Conservation (phyloP, 225 moss, liverwort and hornwort genomes). For the Anthoceros angustus region DNA sequence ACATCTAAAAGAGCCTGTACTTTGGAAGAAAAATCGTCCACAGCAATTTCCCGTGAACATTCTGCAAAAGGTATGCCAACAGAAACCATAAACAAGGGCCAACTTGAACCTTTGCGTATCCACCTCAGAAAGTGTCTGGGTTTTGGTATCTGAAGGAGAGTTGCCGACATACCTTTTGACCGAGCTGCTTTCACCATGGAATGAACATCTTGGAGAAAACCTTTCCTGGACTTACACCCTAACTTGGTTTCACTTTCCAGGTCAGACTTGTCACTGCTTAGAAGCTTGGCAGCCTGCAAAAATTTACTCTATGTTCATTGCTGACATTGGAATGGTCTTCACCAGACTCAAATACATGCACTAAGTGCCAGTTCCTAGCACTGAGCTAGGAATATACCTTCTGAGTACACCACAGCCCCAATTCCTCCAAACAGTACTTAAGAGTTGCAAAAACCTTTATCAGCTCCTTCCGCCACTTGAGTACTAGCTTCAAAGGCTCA, state of each 20-base stretch:
- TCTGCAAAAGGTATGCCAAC: constrained; percentile 16
- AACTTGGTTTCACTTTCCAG: constrained; percentile 18
- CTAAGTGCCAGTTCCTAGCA: not conserved
- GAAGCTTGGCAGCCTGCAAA: constrained; percentile 45
- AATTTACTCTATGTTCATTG: not conserved
- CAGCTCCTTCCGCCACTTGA: constrained; percentile 47
- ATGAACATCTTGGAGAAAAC: constrained; percentile 37
- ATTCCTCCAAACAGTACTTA: constrained; percentile 49
- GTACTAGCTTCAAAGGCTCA: constrained; percentile 12
- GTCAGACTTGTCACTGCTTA: constrained; percentile 21
- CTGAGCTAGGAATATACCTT: constrained; percentile 20
- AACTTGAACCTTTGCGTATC: too few relatives aligned
- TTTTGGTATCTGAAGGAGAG: not conserved
- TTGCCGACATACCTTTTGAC: constrained; percentile 26
- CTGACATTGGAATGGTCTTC: not conserved
- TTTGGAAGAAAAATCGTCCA: constrained; percentile 24
- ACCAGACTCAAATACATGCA: not conserved
- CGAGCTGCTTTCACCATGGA: constrained; percentile 20
- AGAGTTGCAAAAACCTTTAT: constrained; percentile 43
- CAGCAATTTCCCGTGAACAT: constrained; percentile 11
- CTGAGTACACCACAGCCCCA: constrained; percentile 65
- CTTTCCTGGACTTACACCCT: constrained; percentile 12
- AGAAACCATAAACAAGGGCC: too few relatives aligned
- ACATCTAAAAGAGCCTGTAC: constrained; percentile 25
- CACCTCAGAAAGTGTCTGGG: constrained; percentile 3